Base-by-base conservation (phyloP, 805 yeast species). In the Starmerella sirachaensis region DNA sequence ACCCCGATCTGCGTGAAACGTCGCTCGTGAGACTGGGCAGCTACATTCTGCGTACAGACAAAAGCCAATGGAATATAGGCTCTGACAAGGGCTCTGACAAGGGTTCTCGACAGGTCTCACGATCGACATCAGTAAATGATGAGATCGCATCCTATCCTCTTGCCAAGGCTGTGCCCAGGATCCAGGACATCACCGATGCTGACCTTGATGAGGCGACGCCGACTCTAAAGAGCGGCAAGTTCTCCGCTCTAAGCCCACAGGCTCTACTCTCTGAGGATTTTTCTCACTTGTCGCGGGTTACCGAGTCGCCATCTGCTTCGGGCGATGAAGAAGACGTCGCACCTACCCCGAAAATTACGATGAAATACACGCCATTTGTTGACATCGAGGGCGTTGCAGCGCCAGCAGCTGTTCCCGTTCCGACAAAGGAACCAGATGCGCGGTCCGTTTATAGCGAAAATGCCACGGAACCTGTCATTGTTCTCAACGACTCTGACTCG, bases 1-100 rank as follows among this genome's bases (percentile, higher is more conserved):
- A 54, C 24, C 57, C 60, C 0, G 57, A 54, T 20, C 38, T 58
- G 37, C 47, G 62, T 8, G 61, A 58, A 26, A 38, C 55, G 4
- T 58, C 62, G 6, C 47, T 58, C 18, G 48, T 50, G 25, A 48
- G 55, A 18, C 47, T 58, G 21, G 60, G 62, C 16, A 43, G 44
- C 31, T 54, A 49, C 35, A 47, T 50, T 18, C 16, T 48, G 14
- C 38, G 42, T 10, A 33, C 26, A 12, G 48, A 43, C 21, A 29
- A 37, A 11, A 38, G 38, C 20, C 23, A 16, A 3, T 25, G 29
- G 33, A 35, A 21, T 8, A 9, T 27, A 17, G 32, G 22, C 11
- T 4, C 22, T 5, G 20, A 28, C 5, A 23, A 35, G 30, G 30
- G 32, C 4, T 32, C 35, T 6, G 37, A 38, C 19, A 29, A 29